Evolutionary conservation across 2,329 filamentous ascomycete genomes (phyloP), one percentile per base, ranked within the genome.

Genomic region (Cladophialophora immunda): DNA sequence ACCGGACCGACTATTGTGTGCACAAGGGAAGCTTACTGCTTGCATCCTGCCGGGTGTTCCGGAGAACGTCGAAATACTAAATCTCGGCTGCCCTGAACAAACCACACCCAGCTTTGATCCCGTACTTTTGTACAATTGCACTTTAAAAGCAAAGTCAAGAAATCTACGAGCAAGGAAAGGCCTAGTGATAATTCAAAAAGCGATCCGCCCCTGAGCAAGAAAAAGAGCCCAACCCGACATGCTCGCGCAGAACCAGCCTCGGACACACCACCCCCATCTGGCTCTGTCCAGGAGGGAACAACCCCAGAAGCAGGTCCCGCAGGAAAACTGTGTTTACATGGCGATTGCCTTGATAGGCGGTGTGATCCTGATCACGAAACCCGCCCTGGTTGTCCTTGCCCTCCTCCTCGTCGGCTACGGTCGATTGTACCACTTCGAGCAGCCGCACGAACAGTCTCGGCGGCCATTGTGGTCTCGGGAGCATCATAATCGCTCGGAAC

Each of bases 381-480:
- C 65, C 2, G 30, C 54, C n/a, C 57, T 67, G 41, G 38, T 64
- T 8, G 8, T 66, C n/a, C 15, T 62, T 13, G 58, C 36, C 13
- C 11, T 62, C 3, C 22, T 62, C 11, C 29, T 62, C 19, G 38
- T 62, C 34, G 64, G 64, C 2, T 66, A 66, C 19, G 64, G 64
- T 7, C 50, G 58, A 15, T 6, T 62, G 27, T 62, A 66, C 29
- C 64, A 66, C 25, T 19, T 66, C n/a, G 36, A 66, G 41, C 38
- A 38, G 41, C 29, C 25, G n/a, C 32, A 38, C 22, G 53, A 62
- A 27, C 58, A 53, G 41, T 47, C 63, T 25, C 5, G 34, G 22
- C 19, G 58, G 58, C 13, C 7, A 13, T 29, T 50, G 30, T 58
- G 8, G n/a, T 41, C 55, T 22, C 32, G 17, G 3, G 32, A 34